Evolutionary conservation across 2,329 filamentous ascomycete species (phyloP), one percentile per base, ranked within the genome.

Genomic region (Verticillium albo-atrum): DNA sequence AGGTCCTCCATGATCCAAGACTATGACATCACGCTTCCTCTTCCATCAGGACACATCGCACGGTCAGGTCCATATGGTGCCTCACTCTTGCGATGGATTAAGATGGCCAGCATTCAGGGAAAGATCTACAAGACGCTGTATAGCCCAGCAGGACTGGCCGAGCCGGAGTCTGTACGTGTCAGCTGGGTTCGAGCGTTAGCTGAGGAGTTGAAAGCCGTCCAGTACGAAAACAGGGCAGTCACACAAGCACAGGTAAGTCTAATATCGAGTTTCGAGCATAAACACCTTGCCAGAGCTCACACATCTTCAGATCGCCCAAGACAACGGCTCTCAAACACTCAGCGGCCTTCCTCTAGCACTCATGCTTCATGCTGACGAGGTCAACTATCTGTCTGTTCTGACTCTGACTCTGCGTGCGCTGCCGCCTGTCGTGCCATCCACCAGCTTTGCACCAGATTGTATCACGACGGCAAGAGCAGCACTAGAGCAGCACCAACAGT

Each of bases 121-220:
- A 61, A 63, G 10, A 63, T 69, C 0, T 71, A 69, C 53, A 65
- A 70, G 14, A 61, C 67, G 2, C 64, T 71, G 1, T 71, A 70
- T 52, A 69, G 70, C 12, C 65, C 65, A 0, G 61, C 63, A 2
- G 64, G 68, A 4, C 59, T 70, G 23, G 53, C 62, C 0, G 63
- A 67, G 54, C 62, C 66, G 0, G 60, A 61, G 25, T 32, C 30
- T 4, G 57, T 66, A 9, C 58, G 71, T 1, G 57, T 61, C 4
- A 54, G 62, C 4, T 59, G 62, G 2, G 68, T 66, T 3, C 14
- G 10, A 9, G 35, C 54, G 3, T 26, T 56, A 4, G 54, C 54
- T 12, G 25, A 20, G n/a, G 28, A 53, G 51, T 28, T 53, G 25
- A 53, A 53, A 14, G 14, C 12, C 6, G 50, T 30, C 25, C 25